A percentile compares a stretch with the other conserved stretches of the same genome.
Evolutionary conservation across 2,329 filamentous ascomycete species (phyloP).

Genomic region (Talaromyces sp.): DNA sequence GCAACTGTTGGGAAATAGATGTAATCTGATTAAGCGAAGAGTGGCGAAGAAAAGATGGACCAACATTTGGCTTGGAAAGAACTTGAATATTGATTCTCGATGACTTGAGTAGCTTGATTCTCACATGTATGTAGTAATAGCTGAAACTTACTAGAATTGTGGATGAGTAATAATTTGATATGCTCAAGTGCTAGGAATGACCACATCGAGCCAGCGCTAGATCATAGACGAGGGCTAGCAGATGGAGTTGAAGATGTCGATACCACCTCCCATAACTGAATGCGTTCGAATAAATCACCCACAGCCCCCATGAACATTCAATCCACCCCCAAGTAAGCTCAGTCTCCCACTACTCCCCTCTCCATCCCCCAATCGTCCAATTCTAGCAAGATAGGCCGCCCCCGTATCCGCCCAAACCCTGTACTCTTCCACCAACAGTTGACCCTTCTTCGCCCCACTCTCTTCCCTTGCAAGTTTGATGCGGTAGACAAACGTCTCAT

Average conservation of each 20-base stretch:
- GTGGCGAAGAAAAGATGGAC: background rate
- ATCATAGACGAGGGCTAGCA: too few relatives aligned
- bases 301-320: too few relatives aligned
- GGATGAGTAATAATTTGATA: too few relatives aligned
- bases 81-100: too few relatives aligned
- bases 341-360: background rate
- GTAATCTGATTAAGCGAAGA: too few relatives aligned
- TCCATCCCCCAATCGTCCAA: constrained; percentile 23
- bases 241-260: too few relatives aligned
- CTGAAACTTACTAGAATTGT: too few relatives aligned
- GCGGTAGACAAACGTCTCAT: constrained; percentile 46
- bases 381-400: constrained; percentile 45
- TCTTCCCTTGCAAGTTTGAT: constrained; percentile 38
- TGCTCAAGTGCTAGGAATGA: too few relatives aligned
- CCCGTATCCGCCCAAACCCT: constrained; percentile 50
- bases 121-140: too few relatives aligned
- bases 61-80: background rate
- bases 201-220: background rate
- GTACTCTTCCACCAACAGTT: constrained; percentile 43
- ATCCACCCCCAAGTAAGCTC: too few relatives aligned
- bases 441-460: background rate
- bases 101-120: too few relatives aligned
- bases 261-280: too few relatives aligned
- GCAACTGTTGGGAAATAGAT: constrained; percentile 9
- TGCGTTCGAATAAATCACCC: background rate